Conservation (phyloP, 345 rosid genomes). For the Toxicodendron radicans region DNA sequence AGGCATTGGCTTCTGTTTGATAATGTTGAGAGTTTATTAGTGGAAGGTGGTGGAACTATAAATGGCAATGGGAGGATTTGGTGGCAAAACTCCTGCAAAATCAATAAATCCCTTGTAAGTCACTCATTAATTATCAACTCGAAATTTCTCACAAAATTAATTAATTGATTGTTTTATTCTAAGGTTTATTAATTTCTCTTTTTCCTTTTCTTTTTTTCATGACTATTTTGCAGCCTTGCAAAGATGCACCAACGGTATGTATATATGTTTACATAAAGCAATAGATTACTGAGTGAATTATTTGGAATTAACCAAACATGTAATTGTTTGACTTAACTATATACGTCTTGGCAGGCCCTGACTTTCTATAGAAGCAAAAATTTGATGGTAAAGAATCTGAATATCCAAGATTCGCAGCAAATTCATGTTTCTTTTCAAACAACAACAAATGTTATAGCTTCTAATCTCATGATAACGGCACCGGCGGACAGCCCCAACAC, state of each 20-base stretch:
- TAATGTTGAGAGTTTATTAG: constrained; percentile 38
- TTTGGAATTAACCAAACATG: background rate
- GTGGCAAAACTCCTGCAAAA: constrained; percentile 93
- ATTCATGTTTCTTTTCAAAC: constrained; percentile 62
- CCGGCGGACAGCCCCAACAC: constrained; percentile 80
- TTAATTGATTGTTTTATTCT: background rate
- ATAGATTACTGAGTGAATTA: background rate
- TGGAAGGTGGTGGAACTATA: constrained; percentile 66
- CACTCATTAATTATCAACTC: background rate
- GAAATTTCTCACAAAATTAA: background rate
- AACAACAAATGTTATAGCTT: constrained; percentile 48
- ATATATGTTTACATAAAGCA: too few relatives aligned
- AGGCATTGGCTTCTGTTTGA: constrained; percentile 69
- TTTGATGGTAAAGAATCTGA: constrained; percentile 48
- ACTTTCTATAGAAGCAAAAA: constrained; percentile 59
- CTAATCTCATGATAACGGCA: constrained; percentile 49
- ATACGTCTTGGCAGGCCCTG: constrained; percentile 49
- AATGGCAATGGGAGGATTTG: constrained; percentile 82
- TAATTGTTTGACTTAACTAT: background rate
- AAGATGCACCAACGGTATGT: constrained; percentile 80
- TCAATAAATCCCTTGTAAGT: constrained; percentile 57
- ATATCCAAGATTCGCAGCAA: constrained; percentile 64
- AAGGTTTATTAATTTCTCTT: background rate
- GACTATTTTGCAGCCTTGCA: constrained; percentile 64
- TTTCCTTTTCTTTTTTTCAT: constrained; percentile 1